These are phyloP conservation scores for Vitis riparia DNA, from an alignment of 164 flowering plant genomes.

Conservation along the genomic window DNA sequence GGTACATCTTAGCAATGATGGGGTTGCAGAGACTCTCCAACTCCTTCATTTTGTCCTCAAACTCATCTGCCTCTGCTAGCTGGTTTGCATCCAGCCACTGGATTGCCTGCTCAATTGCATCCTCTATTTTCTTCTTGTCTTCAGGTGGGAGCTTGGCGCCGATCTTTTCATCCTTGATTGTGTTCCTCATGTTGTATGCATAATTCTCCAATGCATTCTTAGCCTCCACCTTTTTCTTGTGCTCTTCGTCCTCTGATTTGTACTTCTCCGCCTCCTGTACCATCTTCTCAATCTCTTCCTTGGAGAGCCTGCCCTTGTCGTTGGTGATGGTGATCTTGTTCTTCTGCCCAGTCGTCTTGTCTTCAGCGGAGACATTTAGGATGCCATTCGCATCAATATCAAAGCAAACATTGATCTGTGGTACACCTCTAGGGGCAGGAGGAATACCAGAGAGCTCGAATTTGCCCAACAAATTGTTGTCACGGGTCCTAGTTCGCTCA, in stretches of 20 bases:
- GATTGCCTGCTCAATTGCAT: constrained; percentile 24
- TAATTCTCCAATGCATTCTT: constrained; percentile 16
- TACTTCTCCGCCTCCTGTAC: constrained; percentile 23
- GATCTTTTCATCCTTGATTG: constrained; percentile 24
- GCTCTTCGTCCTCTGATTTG: constrained; percentile 22
- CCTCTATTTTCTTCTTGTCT: constrained; percentile 24
- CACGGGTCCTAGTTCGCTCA: constrained; percentile 21
- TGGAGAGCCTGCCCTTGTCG: constrained; percentile 22
- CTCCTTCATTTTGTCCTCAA: constrained; percentile 21
- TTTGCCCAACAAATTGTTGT: constrained; percentile 29
- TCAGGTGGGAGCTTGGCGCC: constrained; percentile 16
- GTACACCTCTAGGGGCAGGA: constrained; percentile 29
- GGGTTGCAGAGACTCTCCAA: constrained; percentile 18
- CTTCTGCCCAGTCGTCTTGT: constrained; percentile 34
- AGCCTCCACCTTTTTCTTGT: constrained; percentile 20
- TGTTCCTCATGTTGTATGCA: constrained; percentile 24
- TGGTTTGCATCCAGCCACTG: constrained; percentile 28
- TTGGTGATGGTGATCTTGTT: constrained; percentile 34
- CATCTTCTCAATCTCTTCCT: constrained; percentile 18
- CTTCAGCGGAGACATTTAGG: constrained; percentile 34
- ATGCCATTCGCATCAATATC: constrained; percentile 27
- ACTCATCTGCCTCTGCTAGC: constrained; percentile 24
- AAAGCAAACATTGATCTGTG: constrained; percentile 21
- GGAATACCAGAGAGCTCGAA: constrained; percentile 30
- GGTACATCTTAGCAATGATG: constrained; percentile 33